Percentiles rank a stretch among this genome's conserved stretches.
phyloP scores from a whole-genome alignment of 352 stramenopile genomes.

The Phytophthora sp. region DNA sequence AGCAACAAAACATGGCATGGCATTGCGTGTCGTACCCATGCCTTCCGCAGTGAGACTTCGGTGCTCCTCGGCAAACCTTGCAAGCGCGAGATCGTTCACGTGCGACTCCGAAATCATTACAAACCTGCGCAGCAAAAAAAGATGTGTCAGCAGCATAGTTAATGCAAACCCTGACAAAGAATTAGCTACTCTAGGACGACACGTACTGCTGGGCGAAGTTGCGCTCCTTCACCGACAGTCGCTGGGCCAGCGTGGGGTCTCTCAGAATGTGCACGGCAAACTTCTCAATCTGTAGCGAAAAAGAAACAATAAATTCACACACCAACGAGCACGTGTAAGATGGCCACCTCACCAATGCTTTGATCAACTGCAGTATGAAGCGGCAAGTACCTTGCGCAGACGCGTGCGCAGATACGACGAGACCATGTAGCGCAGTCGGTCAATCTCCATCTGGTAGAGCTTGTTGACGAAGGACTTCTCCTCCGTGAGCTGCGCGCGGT shows the following conservation, averaged over 20 bases:
- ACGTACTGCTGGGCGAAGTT: conserved; percentile 79
- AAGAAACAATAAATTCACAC: not conserved
- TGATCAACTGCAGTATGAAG: not conserved
- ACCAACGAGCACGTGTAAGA: too few relatives aligned
- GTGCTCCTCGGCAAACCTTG: conserved; percentile 73
- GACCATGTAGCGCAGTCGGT: conserved; percentile 85
- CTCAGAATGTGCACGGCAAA: conserved; percentile 70
- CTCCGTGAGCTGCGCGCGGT: conserved; percentile 65
- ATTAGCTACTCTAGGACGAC: not conserved
- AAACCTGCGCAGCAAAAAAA: conserved; percentile 37
- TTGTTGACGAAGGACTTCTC: conserved; percentile 86
- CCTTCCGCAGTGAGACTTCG: conserved; percentile 55
- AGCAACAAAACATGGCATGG: not conserved
- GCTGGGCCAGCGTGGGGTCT: conserved; percentile 48
- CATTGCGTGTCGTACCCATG: conserved; percentile 60
- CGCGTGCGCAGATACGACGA: conserved; percentile 82
- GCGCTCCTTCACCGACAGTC: conserved; percentile 75
- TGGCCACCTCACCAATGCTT: too few relatives aligned
- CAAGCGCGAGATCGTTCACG: conserved; percentile 66
- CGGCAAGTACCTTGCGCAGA: conserved; percentile 60
- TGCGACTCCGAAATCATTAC: conserved; percentile 75
- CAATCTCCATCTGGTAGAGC: conserved; percentile 91
- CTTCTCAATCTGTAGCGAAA: conserved; percentile 65
- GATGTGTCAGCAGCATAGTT: not conserved
- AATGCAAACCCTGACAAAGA: not conserved